Percentiles rank a stretch among this genome's conserved stretches.
Conservation (phyloP, 2,329 filamentous ascomycete genomes). For the Cladophialophora exuberans region DNA sequence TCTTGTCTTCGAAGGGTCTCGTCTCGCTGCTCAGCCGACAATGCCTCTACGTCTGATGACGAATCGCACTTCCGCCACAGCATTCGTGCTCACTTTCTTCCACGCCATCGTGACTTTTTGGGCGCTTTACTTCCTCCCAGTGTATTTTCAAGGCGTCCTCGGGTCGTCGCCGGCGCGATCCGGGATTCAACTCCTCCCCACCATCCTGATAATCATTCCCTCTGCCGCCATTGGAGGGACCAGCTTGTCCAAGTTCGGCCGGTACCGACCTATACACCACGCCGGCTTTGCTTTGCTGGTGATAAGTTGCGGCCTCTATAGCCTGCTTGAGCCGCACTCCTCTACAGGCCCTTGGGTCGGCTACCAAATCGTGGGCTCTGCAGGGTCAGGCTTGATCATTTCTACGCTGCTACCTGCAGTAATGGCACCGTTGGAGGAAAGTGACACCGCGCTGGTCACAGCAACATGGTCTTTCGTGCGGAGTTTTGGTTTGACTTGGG, state of each 20-base stretch:
- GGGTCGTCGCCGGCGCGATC: conserved; percentile 35
- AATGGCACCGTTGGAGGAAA: conserved; percentile 31
- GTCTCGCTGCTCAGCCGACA: conserved; percentile 39
- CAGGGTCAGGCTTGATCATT: conserved; percentile 31
- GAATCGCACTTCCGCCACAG: conserved; percentile 39
- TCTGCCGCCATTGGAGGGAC: conserved; percentile 32
- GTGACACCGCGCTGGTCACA: conserved; percentile 32
- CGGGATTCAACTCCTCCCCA: conserved; percentile 34
- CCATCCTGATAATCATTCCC: conserved; percentile 21
- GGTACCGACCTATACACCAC: conserved; percentile 36
- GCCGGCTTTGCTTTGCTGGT: conserved; percentile 34
- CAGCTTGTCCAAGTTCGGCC: conserved; percentile 34
- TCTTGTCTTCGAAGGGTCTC: conserved; percentile 42
- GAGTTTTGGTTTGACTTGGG: conserved; percentile 37
- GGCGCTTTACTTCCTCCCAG: conserved; percentile 50
- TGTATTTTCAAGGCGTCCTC: conserved; percentile 40
- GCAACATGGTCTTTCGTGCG: conserved; percentile 36
- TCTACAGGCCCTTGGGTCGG: conserved; percentile 31
- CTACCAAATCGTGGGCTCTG: conserved; percentile 33
- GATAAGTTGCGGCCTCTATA: conserved; percentile 35
- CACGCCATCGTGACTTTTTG: conserved; percentile 49
- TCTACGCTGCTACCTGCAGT: conserved; percentile 32
- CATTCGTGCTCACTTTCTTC: conserved; percentile 46
- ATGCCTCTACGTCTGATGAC: conserved; percentile 43
- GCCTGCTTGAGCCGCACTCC: conserved; percentile 32